Conservation (phyloP, 2,329 filamentous ascomycete species). For the Phialophora macrospora region DNA sequence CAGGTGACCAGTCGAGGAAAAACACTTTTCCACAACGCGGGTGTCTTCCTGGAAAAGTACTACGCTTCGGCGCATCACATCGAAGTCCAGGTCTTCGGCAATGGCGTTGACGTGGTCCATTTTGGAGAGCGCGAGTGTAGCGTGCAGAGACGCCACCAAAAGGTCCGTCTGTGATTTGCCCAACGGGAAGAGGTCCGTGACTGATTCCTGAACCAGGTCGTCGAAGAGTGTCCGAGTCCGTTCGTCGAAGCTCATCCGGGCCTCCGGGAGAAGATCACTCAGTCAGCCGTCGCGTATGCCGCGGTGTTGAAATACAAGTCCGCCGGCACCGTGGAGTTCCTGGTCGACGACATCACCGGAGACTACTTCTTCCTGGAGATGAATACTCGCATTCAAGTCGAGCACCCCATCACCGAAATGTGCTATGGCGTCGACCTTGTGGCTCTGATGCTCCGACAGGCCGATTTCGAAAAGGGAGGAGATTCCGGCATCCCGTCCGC, state of each 20-base stretch:
- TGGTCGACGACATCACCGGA: constrained; percentile 80
- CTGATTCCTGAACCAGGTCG: background rate
- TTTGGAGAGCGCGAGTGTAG: constrained; percentile 88
- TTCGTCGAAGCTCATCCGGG: constrained; percentile 58
- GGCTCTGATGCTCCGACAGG: constrained; percentile 61
- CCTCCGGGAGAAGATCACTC: constrained; percentile 66
- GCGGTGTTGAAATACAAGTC: constrained; percentile 71
- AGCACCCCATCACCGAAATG: constrained; percentile 63
- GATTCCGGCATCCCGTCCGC: constrained; percentile 50
- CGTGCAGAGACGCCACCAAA: constrained; percentile 84
- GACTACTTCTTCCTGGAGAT: constrained; percentile 72
- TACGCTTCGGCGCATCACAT: constrained; percentile 50
- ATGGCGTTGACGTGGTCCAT: constrained; percentile 77
- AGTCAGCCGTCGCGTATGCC: constrained; percentile 70
- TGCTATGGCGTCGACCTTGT: constrained; percentile 61
- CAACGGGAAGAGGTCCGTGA: background rate
- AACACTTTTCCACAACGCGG: constrained; percentile 80
- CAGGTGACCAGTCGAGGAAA: constrained; percentile 75
- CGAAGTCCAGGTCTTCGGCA: constrained; percentile 88
- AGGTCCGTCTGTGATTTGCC: constrained; percentile 58
- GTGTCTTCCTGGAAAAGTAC: constrained; percentile 83
- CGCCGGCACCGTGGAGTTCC: constrained; percentile 87
- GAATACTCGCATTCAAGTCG: constrained; percentile 61
- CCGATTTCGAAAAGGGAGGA: constrained; percentile 55
- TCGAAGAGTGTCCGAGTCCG: constrained; percentile 86